Evolutionary conservation across 306 rosid species (phyloP).

Genomic region (Cicer cuneatum): DNA sequence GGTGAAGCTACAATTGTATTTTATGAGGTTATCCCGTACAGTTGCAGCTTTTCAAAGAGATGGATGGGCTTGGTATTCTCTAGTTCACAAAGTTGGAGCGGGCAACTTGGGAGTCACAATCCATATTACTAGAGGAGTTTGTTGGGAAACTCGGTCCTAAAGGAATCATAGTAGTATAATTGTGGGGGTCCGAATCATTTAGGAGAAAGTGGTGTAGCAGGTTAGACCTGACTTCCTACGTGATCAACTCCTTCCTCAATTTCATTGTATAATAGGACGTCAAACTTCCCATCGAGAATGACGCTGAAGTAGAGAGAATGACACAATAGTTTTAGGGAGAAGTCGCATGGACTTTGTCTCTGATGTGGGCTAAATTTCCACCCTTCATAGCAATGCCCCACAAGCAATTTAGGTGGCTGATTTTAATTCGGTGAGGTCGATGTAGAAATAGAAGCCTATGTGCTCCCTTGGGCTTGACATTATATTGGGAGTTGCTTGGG

Average conservation of each 20-base stretch:
- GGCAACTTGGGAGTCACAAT: too few relatives aligned
- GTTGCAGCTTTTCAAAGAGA: too few relatives aligned
- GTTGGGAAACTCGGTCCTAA: not conserved
- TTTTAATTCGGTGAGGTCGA: not conserved
- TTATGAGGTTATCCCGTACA: too few relatives aligned
- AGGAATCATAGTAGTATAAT: not conserved
- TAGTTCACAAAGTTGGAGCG: too few relatives aligned
- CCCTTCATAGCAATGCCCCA: not conserved
- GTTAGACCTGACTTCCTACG: not conserved
- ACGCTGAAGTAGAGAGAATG: not conserved
- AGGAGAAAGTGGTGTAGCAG: not conserved
- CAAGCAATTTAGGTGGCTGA: not conserved
- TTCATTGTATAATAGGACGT: not conserved
- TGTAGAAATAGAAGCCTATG: not conserved
- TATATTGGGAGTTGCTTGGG: conserved; percentile 4
- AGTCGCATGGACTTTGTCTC: not conserved
- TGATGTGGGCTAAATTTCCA: not conserved
- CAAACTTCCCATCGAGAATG: not conserved
- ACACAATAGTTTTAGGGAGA: not conserved
- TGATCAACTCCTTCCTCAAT: not conserved
- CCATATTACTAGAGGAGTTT: not conserved
- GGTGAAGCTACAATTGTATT: too few relatives aligned
- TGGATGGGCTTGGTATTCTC: too few relatives aligned
- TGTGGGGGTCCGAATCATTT: not conserved
- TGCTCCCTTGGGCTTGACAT: not conserved